Base-by-base conservation (phyloP, 2,329 filamentous ascomycete species). In the Epichloe sylvatica region DNA sequence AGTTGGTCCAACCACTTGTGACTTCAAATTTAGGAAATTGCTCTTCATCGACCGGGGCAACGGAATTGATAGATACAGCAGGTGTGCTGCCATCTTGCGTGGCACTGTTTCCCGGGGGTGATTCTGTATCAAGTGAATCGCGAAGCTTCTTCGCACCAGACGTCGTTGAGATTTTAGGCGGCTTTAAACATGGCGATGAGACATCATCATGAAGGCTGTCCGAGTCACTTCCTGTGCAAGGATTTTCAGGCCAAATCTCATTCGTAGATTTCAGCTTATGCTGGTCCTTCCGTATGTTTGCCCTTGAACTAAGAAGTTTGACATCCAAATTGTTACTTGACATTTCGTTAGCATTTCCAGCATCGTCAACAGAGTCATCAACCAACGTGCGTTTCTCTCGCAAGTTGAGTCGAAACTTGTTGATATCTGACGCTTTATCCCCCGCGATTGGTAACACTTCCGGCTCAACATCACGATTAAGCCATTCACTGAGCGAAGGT, bases 401-500 rank as follows among this genome's bases (percentile, higher is more conserved):
- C 17, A 15, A 40, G 5, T 25, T 19, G 15, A 15, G 38, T 25
- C 38, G 37, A 41, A 25, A 15, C 11, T 41, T 19, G 9, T 42
- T 25, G 15, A 15, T n/a, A 19, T 41, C 9, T 13, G 36, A 33
- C 6, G 15, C 23, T 21, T 45, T 13, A 4, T 19, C 21, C 9
- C 13, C 25, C 19, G 17, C 21, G 17, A 12, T 17, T 30, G 23
- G 37, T 12, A 23, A 30, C 8, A n/a, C 23, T 40, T 13, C 15
- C 19, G 11, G 35, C 17, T 43, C 30, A 9, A 19, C 49, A 35
- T 47, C 49, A 19, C 21, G 8, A 17, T 34, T 44, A 12, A 48
- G 23, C 49, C 45, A 51, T 23, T 12, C 45, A 23, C 23, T 34
- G n/a, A 47, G 39, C 9, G 45, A 51, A 9, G 38, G n/a, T 36